Conservation (phyloP, 306 rosid species). For the Biancaea sappan region DNA sequence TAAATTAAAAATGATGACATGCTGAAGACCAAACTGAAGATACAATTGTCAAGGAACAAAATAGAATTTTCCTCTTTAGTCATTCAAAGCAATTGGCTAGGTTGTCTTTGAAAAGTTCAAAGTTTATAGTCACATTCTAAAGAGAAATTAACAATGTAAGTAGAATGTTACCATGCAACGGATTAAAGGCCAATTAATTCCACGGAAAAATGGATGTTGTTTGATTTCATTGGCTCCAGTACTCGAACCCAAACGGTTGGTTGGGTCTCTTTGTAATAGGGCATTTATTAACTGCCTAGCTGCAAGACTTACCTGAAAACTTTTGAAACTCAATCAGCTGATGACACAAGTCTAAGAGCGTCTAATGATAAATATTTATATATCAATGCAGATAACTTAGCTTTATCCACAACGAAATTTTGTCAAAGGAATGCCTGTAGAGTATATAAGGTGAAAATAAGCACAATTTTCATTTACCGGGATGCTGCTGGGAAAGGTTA, state of each 20-base stretch:
- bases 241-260: slow-evolving; percentile 68
- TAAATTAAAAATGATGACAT: no score
- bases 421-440: background rate
- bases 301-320: slow-evolving; percentile 81
- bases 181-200: slow-evolving; percentile 87
- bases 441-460: background rate
- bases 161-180: slow-evolving; percentile 73
- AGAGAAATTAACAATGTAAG: slow-evolving; percentile 8
- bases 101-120: background rate
- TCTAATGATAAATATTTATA: background rate
- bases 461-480: slow-evolving; percentile 51
- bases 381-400: slow-evolving; percentile 4
- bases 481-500: slow-evolving; percentile 91
- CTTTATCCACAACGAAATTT: background rate
- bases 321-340: slow-evolving; percentile 23
- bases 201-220: slow-evolving; percentile 85
- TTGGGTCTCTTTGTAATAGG: slow-evolving; percentile 83
- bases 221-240: slow-evolving; percentile 88
- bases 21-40: no score
- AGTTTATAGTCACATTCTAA: slow-evolving; percentile 21
- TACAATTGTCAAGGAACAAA: no score
- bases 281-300: slow-evolving; percentile 91
- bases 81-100: background rate
- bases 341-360: background rate
- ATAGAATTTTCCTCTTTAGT: background rate